Evolutionary conservation across 441 rosid genomes (phyloP), one percentile per base, ranked within the genome.

Genomic region (Adansonia gregorii): DNA sequence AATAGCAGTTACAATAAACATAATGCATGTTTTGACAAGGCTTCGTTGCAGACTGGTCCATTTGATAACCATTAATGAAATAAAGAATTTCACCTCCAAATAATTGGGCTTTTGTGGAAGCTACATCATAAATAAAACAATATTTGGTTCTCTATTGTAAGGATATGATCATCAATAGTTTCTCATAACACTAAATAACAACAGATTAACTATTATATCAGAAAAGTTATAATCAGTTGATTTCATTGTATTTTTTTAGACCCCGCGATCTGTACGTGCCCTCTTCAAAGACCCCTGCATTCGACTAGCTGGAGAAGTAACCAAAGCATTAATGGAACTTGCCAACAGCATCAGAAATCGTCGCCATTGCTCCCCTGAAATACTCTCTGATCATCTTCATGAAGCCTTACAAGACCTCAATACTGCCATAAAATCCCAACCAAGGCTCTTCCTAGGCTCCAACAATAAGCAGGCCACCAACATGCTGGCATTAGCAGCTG

Each of bases 231-330:
- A 11, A 14, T 54, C 7, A 22, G 20, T 31, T 52, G 0, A 54
- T 55, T 54, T 72, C n/a, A 46, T 7, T 63, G 22, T 54, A 48
- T 35, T 8, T 45, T 56, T 51, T 52, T 70, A 86, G 88, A 80
- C 88, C 52, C 99, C 99, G 0, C 80, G 83, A 73, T 86, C 89
- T 0, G 92, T 90, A 67, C 94, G 97, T 2, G 84, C 74, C 8
- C 84, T 93, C 31, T 92, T 95, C 82, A 95, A 92, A 72, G 89
- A 88, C 69, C 95, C 95, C 41, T 90, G 97, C 76, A 88, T 85
- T 20, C 85, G 89, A 39, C 74, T 92, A 19, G 97, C 93, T 0
- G 72, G 82, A 66, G 97, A 94, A 83, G 90, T 92, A 56, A 84
- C 93, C 72, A 87, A 88, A 80, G 99, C 76, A 51, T 80, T 92